These are phyloP conservation scores for Aureobasidium sp. DNA, from an alignment of 2,329 filamentous ascomycete genomes.

Conservation along the genomic window DNA sequence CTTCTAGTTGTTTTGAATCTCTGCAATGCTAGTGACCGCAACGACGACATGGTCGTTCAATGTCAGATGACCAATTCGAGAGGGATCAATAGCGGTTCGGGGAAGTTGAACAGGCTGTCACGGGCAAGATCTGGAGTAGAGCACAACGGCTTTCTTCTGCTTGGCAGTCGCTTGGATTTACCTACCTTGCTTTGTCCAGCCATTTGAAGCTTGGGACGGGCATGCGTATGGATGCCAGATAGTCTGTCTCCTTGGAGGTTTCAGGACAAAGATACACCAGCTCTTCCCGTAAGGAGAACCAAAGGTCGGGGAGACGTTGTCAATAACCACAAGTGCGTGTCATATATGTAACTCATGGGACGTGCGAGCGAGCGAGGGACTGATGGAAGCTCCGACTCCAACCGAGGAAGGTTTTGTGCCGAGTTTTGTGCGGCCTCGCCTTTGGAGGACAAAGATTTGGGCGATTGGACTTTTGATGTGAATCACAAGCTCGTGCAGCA, in stretches of 20 bases:
- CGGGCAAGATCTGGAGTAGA: neutral
- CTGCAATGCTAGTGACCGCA: neutral
- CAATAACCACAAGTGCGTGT: neutral
- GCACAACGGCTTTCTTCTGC: neutral
- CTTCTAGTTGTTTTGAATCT: neutral
- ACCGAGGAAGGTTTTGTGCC: neutral
- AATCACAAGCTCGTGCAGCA: neutral
- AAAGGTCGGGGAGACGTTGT: neutral
- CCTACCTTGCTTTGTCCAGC: neutral
- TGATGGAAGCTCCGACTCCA: conserved; percentile 1
- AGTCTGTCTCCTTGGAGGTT: neutral
- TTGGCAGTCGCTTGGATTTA: neutral
- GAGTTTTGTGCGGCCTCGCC: conserved; percentile 3
- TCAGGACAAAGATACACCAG: neutral
- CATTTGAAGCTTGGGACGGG: neutral
- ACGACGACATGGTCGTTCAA: neutral
- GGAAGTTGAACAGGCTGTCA: neutral
- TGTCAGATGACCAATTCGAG: neutral
- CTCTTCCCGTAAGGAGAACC: neutral
- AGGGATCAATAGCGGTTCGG: neutral
- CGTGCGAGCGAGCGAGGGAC: neutral
- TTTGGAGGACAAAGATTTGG: conserved; percentile 1
- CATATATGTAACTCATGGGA: neutral
- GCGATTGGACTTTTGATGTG: conserved; percentile 1
- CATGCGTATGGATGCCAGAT: neutral